A percentile compares a stretch with the other conserved stretches of the same genome.
phyloP scores from a whole-genome alignment of 2,329 filamentous ascomycete genomes.

The Zopfia rhizophila region DNA sequence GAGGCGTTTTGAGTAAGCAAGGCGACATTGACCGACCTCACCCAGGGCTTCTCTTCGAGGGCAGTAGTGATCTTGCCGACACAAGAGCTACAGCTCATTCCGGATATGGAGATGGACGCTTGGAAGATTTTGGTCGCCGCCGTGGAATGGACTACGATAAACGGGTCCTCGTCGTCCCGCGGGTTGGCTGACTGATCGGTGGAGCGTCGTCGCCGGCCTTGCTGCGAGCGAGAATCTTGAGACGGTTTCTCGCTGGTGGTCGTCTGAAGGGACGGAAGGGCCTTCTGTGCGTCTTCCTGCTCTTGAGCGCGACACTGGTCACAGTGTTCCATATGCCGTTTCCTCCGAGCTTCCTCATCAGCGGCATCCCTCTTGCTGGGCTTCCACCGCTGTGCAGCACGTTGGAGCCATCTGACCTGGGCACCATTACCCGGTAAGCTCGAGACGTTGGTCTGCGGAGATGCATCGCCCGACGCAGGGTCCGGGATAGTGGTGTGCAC shows the following conservation, averaged over 20 bases:
- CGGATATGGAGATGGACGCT: conserved; percentile 62
- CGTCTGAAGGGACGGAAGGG: conserved; percentile 25
- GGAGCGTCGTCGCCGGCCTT: too few relatives aligned
- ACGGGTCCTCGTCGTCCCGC: conserved; percentile 24
- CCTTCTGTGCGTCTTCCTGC: conserved; percentile 18
- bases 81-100: conserved; percentile 70
- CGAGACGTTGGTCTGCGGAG: conserved; percentile 45
- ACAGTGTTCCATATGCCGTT: conserved; percentile 46
- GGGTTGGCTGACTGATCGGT: conserved; percentile 21
- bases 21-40: conserved; percentile 61
- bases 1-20: conserved; percentile 62
- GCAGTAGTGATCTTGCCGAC: conserved; percentile 62
- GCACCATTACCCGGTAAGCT: too few relatives aligned
- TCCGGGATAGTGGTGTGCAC: conserved; percentile 61
- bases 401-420: too few relatives aligned
- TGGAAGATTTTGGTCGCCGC: conserved; percentile 25
- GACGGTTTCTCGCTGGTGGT: too few relatives aligned
- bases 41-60: conserved; percentile 59
- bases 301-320: conserved; percentile 45
- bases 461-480: conserved; percentile 24
- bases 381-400: too few relatives aligned
- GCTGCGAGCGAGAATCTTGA: too few relatives aligned
- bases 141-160: conserved; percentile 29
- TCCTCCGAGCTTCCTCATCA: conserved; percentile 45
- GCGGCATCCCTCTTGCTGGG: too few relatives aligned